phyloP scores from a whole-genome alignment of 108 stramenopile genomes.

The Cyclotella choctawhatcheeana region DNA sequence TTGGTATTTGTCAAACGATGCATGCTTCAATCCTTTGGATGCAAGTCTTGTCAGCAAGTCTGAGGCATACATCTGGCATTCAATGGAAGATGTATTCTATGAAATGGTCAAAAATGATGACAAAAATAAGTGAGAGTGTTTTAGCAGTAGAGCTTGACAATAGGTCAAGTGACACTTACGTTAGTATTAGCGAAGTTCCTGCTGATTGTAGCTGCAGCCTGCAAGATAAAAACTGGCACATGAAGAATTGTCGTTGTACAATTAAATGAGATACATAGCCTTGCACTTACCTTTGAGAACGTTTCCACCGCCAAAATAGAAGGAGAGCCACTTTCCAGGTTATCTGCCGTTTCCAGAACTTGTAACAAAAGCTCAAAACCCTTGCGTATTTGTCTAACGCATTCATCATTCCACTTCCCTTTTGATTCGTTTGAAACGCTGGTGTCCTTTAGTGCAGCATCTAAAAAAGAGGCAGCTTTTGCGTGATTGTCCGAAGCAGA shows the following conservation, averaged over 20 bases:
- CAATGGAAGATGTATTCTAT: constrained; percentile 33
- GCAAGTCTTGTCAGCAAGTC: constrained; percentile 37
- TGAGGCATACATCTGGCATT: constrained; percentile 31
- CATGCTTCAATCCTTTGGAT: constrained; percentile 17
- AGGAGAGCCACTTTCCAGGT: constrained; percentile 16
- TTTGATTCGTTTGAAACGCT: background rate
- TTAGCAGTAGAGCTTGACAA: background rate
- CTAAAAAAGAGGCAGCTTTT: constrained; percentile 39
- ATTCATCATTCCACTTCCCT: constrained; percentile 18
- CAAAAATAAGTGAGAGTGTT: background rate
- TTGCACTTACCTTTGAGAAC: constrained; percentile 45
- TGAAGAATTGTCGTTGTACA: too few species aligned
- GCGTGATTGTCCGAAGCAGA: constrained; percentile 34
- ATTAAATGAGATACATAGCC: background rate
- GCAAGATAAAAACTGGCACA: background rate
- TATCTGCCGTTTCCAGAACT: constrained; percentile 7
- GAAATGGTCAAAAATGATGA: background rate
- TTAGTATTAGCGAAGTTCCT: constrained; percentile 17
- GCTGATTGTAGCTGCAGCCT: constrained; percentile 35
- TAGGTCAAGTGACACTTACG: constrained; percentile 11
- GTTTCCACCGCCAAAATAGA: constrained; percentile 33
- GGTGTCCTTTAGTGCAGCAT: constrained; percentile 16
- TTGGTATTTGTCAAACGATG: constrained; percentile 45
- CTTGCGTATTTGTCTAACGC: constrained; percentile 28
- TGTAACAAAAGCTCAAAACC: constrained; percentile 31